Base-by-base conservation (phyloP, 176 grass and related monocot species). In the Tillandsia leiboldiana region DNA sequence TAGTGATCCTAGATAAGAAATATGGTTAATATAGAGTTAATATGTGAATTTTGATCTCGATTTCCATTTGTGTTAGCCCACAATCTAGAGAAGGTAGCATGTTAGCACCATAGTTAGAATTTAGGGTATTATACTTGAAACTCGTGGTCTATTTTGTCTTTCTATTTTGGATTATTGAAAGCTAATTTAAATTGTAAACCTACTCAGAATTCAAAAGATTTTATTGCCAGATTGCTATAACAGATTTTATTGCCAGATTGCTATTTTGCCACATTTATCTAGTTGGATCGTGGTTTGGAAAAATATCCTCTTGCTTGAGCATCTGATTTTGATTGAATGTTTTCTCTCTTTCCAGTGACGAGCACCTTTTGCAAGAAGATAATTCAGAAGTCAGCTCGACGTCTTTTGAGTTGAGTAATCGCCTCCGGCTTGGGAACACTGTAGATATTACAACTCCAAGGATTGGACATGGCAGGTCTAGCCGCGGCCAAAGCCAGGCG, bases 281-380 rank as follows among this genome's bases (percentile, higher is more conserved):
- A 51, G 15, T 3, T 33, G 9, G 1, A 3, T 50, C 17, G 11
- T 61, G 13, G 66, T 70, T 70, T 28, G 24, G 51, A 50, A 14
- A 15, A 76, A 52, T 75, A 64, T 27, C 17, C 18, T 90, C 18
- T 64, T 75, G 65, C 54, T 85, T 68, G 58, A 51, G 24, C 81
- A 79, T 1, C 18, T 10, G 65, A 48, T 63, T 54, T 57, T 50
- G 26, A 75, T 7, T 62, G 24, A 57, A 61, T 42, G 26, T 27
- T 73, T n/a, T 70, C 66, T 15, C 82, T 53, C 62, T 87, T 50
- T 73, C 73, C 77, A 99, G 95, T 72, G 95, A 99, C 10, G 90
- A 99, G 70, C 90, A 73, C 11, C 87, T 99, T 73, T 79, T 99
- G 70, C 90, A 99, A 94, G 95, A 90, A 65, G 87, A 90, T 73